A percentile compares a stretch with the other conserved stretches of the same genome.
These are phyloP conservation scores for Leccinum longicurvipes DNA, from an alignment of 768 basidiomycete genomes.

Conservation along the genomic window DNA sequence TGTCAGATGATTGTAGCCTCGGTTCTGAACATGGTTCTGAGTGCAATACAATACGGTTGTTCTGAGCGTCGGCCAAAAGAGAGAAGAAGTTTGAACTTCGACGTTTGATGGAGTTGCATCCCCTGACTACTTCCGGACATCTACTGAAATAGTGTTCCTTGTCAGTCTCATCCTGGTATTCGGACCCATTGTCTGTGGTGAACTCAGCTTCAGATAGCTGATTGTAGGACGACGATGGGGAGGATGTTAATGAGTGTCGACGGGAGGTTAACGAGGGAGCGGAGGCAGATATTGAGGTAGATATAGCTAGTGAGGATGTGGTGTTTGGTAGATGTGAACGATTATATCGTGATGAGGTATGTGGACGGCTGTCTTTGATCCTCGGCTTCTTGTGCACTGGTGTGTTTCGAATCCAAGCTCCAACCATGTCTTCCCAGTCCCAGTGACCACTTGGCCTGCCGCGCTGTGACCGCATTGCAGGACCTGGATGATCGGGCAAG, in stretches of 20 bases:
- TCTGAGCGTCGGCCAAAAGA: conserved; percentile 39
- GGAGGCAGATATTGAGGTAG: neutral
- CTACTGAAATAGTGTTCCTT: conserved; percentile 19
- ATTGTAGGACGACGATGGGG: conserved; percentile 9
- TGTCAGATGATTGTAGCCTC: conserved; percentile 2
- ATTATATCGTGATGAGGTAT: neutral
- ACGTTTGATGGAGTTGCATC: conserved; percentile 13
- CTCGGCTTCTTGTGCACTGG: conserved; percentile 29
- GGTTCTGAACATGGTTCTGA: conserved; percentile 8
- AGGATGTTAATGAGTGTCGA: conserved; percentile 4
- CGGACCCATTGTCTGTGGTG: conserved; percentile 20
- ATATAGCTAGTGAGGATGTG: neutral
- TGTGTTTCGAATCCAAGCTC: conserved; percentile 42
- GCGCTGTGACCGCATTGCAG: conserved; percentile 5
- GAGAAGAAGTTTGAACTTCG: conserved; percentile 36
- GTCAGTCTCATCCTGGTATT: conserved; percentile 20
- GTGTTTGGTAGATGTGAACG: neutral
- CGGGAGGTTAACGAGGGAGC: neutral
- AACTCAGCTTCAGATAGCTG: conserved; percentile 12
- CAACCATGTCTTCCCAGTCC: conserved; percentile 48
- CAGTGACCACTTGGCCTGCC: conserved; percentile 33
- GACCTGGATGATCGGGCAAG: conserved; percentile 5
- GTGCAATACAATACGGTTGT: conserved; percentile 36
- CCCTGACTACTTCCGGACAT: conserved; percentile 2
- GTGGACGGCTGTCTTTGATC: conserved; percentile 3